phyloP scores from a whole-genome alignment of 1,284 basidiomycete genomes.

The Farysia itapuensis region DNA sequence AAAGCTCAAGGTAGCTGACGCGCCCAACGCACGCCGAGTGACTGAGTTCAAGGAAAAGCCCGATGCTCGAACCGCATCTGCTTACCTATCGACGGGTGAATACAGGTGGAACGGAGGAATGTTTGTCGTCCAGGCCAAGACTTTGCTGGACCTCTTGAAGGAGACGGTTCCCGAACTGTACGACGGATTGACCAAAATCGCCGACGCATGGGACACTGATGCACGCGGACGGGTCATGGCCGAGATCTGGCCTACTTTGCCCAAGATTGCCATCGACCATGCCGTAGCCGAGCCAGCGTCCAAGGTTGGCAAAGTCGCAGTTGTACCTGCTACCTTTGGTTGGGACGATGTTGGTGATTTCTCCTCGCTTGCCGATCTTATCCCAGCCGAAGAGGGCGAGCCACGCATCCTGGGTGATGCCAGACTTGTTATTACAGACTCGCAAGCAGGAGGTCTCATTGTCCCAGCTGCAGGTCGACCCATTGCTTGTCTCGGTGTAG shows the following conservation, averaged over 20 bases:
- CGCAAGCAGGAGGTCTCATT: conserved; percentile 56
- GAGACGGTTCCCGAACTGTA: conserved; percentile 50
- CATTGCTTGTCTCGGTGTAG: conserved; percentile 58
- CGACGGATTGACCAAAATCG: conserved; percentile 51
- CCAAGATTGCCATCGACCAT: conserved; percentile 60
- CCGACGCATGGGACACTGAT: conserved; percentile 50
- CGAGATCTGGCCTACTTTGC: conserved; percentile 53
- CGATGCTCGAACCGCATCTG: conserved; percentile 56
- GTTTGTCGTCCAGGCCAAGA: conserved; percentile 58
- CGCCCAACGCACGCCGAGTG: conserved; percentile 56
- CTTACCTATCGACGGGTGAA: conserved; percentile 56
- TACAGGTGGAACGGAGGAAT: conserved; percentile 60
- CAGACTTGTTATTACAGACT: conserved; percentile 53
- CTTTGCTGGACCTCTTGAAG: conserved; percentile 47
- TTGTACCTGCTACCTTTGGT: conserved; percentile 59
- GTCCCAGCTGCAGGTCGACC: conserved; percentile 50
- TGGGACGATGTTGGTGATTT: conserved; percentile 61
- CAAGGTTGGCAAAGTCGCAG: conserved; percentile 55
- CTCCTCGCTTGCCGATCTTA: conserved; percentile 53
- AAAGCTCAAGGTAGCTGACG: conserved; percentile 34
- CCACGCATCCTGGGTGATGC: conserved; percentile 57
- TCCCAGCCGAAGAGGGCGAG: conserved; percentile 57
- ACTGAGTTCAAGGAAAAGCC: conserved; percentile 60
- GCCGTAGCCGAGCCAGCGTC: conserved; percentile 59
- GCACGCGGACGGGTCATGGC: conserved; percentile 24